Evolutionary conservation across 2,329 filamentous ascomycete genomes (phyloP).

Genomic region (Ceratocystis variospora): DNA sequence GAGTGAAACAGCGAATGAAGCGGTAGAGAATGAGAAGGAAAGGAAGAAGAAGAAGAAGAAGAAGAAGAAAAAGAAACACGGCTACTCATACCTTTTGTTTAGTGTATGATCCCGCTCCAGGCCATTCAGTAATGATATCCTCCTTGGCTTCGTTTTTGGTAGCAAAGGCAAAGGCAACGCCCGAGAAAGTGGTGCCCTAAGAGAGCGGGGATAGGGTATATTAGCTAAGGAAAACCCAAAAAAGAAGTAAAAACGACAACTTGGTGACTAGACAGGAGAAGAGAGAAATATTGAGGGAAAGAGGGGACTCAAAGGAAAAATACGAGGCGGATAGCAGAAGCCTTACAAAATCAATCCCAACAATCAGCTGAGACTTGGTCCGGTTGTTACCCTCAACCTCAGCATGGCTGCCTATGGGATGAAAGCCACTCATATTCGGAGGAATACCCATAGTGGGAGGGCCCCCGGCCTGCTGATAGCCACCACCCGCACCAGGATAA

Average conservation of each 20-base stretch:
- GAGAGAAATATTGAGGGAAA: not conserved
- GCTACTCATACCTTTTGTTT: conserved; percentile 76
- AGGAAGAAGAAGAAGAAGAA: too few species aligned
- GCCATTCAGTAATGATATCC: conserved; percentile 98
- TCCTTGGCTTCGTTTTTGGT: conserved; percentile 96
- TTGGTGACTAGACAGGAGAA: not conserved
- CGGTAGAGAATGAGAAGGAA: too few species aligned
- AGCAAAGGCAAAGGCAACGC: conserved; percentile 91
- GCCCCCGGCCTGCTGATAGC: conserved; percentile 28
- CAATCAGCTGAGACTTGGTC: conserved; percentile 93
- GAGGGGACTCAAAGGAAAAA: not conserved
- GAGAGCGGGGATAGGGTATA: not conserved
- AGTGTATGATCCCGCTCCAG: conserved; percentile 89
- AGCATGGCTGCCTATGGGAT: conserved; percentile 25
- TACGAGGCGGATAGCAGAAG: not conserved
- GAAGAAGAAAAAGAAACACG: not conserved
- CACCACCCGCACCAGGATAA: conserved; percentile 34
- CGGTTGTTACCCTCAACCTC: conserved; percentile 81
- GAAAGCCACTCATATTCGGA: conserved; percentile 19
- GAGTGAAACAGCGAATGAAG: too few species aligned
- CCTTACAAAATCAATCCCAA: conserved; percentile 94
- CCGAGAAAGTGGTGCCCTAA: conserved; percentile 92
- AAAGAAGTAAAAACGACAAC: not conserved
- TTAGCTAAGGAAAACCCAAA: not conserved
- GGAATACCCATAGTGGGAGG: conserved; percentile 19